Evolutionary conservation across 768 basidiomycete genomes (phyloP).

Genomic region (Rhodotorula sphaerocarpa): DNA sequence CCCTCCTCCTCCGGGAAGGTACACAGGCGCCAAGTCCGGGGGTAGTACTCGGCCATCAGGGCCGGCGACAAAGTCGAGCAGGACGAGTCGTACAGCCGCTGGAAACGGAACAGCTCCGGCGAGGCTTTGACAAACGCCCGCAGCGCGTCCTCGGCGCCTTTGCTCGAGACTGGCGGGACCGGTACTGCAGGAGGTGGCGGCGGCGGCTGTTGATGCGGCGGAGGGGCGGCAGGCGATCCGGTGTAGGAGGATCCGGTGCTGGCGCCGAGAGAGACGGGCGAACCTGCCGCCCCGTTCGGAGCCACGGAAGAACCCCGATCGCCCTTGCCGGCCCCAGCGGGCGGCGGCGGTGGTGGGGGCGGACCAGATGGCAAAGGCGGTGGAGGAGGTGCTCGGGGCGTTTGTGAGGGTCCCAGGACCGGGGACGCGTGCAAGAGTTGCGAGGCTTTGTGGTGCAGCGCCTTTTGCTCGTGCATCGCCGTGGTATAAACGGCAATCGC

Average conservation of each 20-base stretch:
- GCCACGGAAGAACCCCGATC: not conserved
- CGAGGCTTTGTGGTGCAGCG: slow-evolving; percentile 10
- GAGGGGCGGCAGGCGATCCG: slow-evolving; percentile 2
- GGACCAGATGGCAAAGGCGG: not conserved
- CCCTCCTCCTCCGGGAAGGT: not conserved
- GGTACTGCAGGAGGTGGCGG: not conserved
- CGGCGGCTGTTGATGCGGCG: not conserved
- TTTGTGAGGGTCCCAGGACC: not conserved
- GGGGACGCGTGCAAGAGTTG: not conserved
- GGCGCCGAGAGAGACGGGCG: not conserved
- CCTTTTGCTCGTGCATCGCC: slow-evolving; percentile 34
- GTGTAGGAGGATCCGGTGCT: not conserved
- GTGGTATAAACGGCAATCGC: slow-evolving; percentile 21
- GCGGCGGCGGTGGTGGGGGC: not conserved
- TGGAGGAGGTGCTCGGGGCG: not conserved
- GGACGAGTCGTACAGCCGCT: slow-evolving; percentile 22
- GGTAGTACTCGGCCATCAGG: not conserved
- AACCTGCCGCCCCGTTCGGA: not conserved
- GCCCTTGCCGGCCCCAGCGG: not conserved
- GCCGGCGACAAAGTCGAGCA: not conserved
- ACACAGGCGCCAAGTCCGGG: slow-evolving; percentile 7
- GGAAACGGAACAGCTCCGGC: slow-evolving; percentile 27
- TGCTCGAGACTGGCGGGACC: not conserved
- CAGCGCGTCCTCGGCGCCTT: slow-evolving; percentile 11
- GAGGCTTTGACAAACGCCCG: slow-evolving; percentile 18